These are phyloP conservation scores for Colletotrichum sp. DNA, from an alignment of 2,329 filamentous ascomycete genomes.

Conservation along the genomic window DNA sequence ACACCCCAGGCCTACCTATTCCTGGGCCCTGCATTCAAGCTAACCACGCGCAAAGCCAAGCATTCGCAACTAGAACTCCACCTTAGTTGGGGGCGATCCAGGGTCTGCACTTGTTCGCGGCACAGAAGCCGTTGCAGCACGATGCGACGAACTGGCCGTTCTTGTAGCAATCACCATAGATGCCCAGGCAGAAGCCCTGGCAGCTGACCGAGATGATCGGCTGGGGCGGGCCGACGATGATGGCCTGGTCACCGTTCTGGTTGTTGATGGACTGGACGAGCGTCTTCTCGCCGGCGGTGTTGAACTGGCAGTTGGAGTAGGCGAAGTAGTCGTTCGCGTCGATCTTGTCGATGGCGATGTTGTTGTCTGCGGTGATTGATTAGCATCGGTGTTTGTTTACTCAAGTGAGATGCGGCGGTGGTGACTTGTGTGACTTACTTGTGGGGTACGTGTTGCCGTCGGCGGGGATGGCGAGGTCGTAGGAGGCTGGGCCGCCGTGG, in stretches of 20 bases:
- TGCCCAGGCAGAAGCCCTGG: constrained; percentile 44
- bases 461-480: constrained; percentile 44
- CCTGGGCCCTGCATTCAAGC: not conserved
- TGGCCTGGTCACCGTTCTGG: constrained; percentile 40
- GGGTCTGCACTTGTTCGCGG: constrained; percentile 44
- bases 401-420: not conserved
- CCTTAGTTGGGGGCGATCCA: constrained; percentile 30
- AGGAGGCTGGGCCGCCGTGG: constrained; percentile 44
- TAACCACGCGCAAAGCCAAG: not conserved
- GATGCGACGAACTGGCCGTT: constrained; percentile 38
- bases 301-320: constrained; percentile 46
- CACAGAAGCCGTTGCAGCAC: constrained; percentile 50
- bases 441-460: constrained; percentile 43
- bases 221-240: constrained; percentile 48
- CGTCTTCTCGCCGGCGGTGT: constrained; percentile 35
- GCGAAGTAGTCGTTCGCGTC: constrained; percentile 49
- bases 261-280: constrained; percentile 33
- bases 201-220: constrained; percentile 47
- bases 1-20: not conserved
- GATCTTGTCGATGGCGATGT: constrained; percentile 42
- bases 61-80: too few relatives aligned
- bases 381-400: not conserved
- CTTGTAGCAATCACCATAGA: constrained; percentile 42
- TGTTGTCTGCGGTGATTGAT: constrained; percentile 35
- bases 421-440: constrained; percentile 29